Evolutionary conservation across 2,329 filamentous ascomycete species (phyloP), one percentile per base, ranked within the genome.

Genomic region (Aureobasidium mangrovei): DNA sequence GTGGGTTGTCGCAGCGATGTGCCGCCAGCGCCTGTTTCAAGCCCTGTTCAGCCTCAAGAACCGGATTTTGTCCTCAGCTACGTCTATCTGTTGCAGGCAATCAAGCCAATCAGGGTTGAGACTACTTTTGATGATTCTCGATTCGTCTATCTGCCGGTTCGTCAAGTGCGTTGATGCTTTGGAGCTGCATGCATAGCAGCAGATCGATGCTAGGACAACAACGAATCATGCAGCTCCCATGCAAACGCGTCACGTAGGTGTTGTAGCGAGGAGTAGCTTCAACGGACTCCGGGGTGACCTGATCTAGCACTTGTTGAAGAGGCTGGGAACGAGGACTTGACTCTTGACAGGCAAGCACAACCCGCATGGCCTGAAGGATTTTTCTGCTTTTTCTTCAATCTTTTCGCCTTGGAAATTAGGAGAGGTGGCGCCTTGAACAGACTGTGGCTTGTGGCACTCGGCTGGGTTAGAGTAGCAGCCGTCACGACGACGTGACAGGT

Each of bases 41-140:
- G 47, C n/a, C 47, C 47, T 52, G 33, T 32, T 53, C 40, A 53
- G 49, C 49, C 40, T 53, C 49, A 53, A 44, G 31, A 44, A 43
- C 49, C 49, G 40, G 49, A 53, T 53, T 53, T 53, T 36, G 12
- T 33, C 35, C 29, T 52, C 42, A 35, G 47, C 47, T 52, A 41
- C 24, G 38, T 35, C 47, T 35, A 42, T 35, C 39, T 52, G 38
- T 33, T 52, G 47, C 47, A 52, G 41, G 38, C 4, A n/a, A 24
- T 7, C 28, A 32, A 29, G 31, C 47, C 47, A 52, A 52, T 52
- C 47, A 52, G 28, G 35, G 4, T n/a, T 2, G 2, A 8, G 10
- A 10, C 26, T 32, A 18, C 12, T 27, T 29, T 48, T 36, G 39
- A 36, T 49, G 40, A 49, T 36, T 39, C 35, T 31, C 36, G 26